phyloP scores from a whole-genome alignment of 2,329 filamentous ascomycete species.

The Thielaviopsis musarum region DNA sequence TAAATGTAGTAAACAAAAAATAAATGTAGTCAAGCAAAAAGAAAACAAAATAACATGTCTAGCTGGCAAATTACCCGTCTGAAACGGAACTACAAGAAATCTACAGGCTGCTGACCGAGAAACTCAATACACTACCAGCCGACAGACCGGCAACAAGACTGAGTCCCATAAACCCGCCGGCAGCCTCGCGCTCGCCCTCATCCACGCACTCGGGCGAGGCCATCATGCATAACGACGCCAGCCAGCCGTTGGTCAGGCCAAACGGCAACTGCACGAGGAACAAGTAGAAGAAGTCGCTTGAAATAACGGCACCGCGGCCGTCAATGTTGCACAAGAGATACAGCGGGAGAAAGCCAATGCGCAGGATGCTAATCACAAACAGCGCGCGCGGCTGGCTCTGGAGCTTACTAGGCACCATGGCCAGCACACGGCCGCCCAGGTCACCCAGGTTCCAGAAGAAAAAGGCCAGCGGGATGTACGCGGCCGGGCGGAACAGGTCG shows the following conservation, averaged over 20 bases:
- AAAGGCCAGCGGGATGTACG: conserved; percentile 82
- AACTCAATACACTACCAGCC: conserved; percentile 77
- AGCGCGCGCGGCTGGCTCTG: conserved; percentile 47
- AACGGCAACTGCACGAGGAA: conserved; percentile 68
- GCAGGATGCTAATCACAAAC: conserved; percentile 47
- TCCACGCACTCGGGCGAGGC: conserved; percentile 67
- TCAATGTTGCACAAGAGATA: conserved; percentile 83
- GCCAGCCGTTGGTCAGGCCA: conserved; percentile 71
- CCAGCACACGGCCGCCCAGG: conserved; percentile 55
- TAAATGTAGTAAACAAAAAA: not conserved
- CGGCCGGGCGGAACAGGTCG: conserved; percentile 47
- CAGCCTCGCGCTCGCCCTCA: conserved; percentile 67
- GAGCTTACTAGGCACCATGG: conserved; percentile 39
- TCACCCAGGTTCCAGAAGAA: conserved; percentile 91
- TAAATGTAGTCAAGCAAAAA: not conserved
- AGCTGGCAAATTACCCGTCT: not conserved
- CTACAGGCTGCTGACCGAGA: conserved; percentile 43
- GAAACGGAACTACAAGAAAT: not conserved
- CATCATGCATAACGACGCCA: conserved; percentile 86
- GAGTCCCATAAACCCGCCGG: conserved; percentile 86
- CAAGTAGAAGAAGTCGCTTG: conserved; percentile 79
- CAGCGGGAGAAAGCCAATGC: conserved; percentile 60
- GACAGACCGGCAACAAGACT: conserved; percentile 75
- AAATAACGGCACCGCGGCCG: conserved; percentile 53
- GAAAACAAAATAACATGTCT: not conserved